Evolutionary conservation across 1,284 basidiomycete genomes (phyloP), one percentile per base, ranked within the genome.

Genomic region (Pseudozyma thailandica): DNA sequence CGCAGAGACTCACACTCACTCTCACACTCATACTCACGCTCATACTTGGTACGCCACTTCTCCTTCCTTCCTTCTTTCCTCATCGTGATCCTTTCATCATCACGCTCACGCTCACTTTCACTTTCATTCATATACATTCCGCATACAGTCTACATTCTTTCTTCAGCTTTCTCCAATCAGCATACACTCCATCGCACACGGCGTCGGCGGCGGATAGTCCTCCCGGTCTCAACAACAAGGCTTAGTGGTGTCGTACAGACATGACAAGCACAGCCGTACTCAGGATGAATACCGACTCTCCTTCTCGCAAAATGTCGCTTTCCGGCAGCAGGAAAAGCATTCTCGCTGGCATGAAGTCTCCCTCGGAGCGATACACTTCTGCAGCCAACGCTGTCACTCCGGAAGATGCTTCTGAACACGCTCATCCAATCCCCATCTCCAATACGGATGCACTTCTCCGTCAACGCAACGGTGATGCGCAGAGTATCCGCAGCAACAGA

Each of bases 401-500:
- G 18, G 57, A 59, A 21, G 51, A 59, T 55, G 47, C 54, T 31
- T 52, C 41, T 28, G 50, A 54, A 16, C 44, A 50, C 16, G 37
- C 53, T 3, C 60, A 63, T 28, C 50, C 61, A 12, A 52, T 61
- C 35, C 62, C 66, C 13, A 43, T 72, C 50, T 74, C 72, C 41
- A 66, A 63, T 46, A 74, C 72, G 15, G 72, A 74, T 53, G 61
- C 72, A 6, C 27, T 74, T 2, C 56, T 74, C 12, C 59, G 72
- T 23, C 30, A 45, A 2, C 65, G 39, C 39, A 23, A 59, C 30
- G 13, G 27, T 4, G 59, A 60, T 9, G 21, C 50, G n/a, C 33
- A 44, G 20, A 69, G 56, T 43, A 20, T 41, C 27, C 53, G 41
- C 6, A 43, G 57, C 1, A 52, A 56, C n/a, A n/a, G n/a, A n/a